Evolutionary conservation across 331 rosid species (phyloP), one percentile per base, ranked within the genome.

Genomic region (Quercus tomentella): DNA sequence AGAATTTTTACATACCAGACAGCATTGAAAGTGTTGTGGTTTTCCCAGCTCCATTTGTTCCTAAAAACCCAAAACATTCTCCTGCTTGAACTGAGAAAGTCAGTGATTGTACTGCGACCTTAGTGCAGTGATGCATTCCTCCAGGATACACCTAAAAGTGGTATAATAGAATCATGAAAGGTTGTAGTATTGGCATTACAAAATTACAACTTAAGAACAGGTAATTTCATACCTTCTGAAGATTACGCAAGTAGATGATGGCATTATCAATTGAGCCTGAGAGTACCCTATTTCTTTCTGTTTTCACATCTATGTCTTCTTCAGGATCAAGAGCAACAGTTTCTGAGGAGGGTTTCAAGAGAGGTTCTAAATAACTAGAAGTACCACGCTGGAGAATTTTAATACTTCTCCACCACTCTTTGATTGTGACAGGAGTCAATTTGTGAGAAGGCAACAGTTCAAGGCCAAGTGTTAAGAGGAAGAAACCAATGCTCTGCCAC

Each of bases 41-140:
- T 89, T 94, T 94, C 81, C 98, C 98, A 76, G 98, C 98, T 81
- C 98, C 98, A 87, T 94, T 94, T 31, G 98, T 92, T 82, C 98
- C 98, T 86, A 94, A 86, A 82, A 94, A 94, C 35, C 98, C 98
- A 65, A 94, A 94, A 82, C 98, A 94, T 86, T 94, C 98, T 71
- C 98, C 97, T 83, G 87, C 97, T 84, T 92, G 96, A 77, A 94
- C 97, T 30, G 98, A 85, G 82, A 94, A 92, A 30, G 33, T 30
- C 33, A 30, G 98, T 35, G 98, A 94, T 82, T 91, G 88, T 51
- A 94, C 97, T 2, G 97, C 98, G 21, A 94, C 89, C 85, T 94
- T 94, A 86, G 78, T 71, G 77, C 84, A 80, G 51, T 60, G 87
- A 81, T 60, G 76, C 80, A 77, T 87, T 79, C 86, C 93, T 85